These are phyloP conservation scores for Cyclocybe cylindracea DNA, from an alignment of 768 basidiomycete species.

Conservation along the genomic window DNA sequence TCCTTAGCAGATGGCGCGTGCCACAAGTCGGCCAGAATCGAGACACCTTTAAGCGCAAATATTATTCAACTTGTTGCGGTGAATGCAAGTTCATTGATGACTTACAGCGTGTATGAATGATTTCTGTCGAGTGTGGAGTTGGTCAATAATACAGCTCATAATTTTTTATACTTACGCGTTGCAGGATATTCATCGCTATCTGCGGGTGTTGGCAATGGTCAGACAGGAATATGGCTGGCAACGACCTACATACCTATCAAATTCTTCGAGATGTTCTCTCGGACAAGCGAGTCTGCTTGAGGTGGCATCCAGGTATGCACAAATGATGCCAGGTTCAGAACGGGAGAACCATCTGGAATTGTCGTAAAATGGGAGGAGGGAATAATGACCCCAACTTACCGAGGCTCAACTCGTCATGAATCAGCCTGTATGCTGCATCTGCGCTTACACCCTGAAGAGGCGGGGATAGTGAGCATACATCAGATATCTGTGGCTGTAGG, in stretches of 20 bases:
- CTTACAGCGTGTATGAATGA: slow-evolving; percentile 55
- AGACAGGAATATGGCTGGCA: neutral
- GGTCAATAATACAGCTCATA: neutral
- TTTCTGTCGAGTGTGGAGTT: slow-evolving; percentile 27
- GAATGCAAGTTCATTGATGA: neutral
- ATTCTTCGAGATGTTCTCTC: slow-evolving; percentile 69
- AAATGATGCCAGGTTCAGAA: slow-evolving; percentile 65
- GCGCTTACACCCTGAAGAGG: slow-evolving; percentile 51
- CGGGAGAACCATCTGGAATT: slow-evolving; percentile 52
- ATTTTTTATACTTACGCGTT: slow-evolving; percentile 41
- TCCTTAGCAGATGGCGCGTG: slow-evolving; percentile 62
- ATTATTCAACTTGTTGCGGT: neutral
- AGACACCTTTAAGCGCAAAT: slow-evolving; percentile 34
- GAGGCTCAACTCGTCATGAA: slow-evolving; percentile 58
- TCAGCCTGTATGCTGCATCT: slow-evolving; percentile 56
- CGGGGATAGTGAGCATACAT: neutral
- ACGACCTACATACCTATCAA: slow-evolving; percentile 41
- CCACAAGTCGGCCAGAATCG: slow-evolving; percentile 64
- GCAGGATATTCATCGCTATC: slow-evolving; percentile 67
- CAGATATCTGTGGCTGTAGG: neutral
- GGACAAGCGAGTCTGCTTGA: slow-evolving; percentile 53
- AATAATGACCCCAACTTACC: slow-evolving; percentile 41
- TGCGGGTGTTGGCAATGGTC: slow-evolving; percentile 6
- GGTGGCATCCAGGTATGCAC: slow-evolving; percentile 65
- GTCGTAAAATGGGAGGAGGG: neutral